These are phyloP conservation scores for Colletotrichum orchidophilum DNA, from an alignment of 2,329 filamentous ascomycete genomes.

Conservation along the genomic window DNA sequence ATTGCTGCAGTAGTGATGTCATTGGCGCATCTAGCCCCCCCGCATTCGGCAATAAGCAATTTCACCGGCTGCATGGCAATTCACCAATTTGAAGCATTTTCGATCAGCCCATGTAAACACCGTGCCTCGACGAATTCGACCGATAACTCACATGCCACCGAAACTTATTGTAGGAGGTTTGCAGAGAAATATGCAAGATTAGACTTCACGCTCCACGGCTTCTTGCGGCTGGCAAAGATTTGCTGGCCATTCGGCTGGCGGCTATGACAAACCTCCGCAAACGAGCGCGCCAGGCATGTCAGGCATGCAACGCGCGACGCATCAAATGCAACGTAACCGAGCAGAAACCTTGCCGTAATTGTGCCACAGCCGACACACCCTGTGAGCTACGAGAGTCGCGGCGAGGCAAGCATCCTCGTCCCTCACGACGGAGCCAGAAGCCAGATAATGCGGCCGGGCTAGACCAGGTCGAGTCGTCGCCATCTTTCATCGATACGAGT, in stretches of 20 bases:
- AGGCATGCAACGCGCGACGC: constrained; percentile 45
- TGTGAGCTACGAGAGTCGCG: constrained; percentile 47
- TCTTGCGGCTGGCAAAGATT: not conserved
- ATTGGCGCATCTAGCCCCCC: not conserved
- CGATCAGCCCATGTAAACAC: too few relatives aligned
- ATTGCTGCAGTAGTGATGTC: not conserved
- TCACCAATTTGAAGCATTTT: not conserved
- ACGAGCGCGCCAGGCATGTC: constrained; percentile 47
- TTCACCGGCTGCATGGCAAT: not conserved
- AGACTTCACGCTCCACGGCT: not conserved
- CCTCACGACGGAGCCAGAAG: constrained; percentile 16
- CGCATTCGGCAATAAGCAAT: not conserved
- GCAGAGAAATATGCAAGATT: not conserved
- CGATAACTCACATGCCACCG: not conserved
- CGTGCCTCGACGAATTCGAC: not conserved
- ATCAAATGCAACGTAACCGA: constrained; percentile 49
- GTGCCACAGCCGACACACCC: constrained; percentile 36
- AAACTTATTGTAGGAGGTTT: not conserved
- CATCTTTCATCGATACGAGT: not conserved
- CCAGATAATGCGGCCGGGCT: not conserved
- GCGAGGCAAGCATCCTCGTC: constrained; percentile 42
- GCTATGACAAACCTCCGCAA: constrained; percentile 34
- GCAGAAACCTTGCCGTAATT: constrained; percentile 45
- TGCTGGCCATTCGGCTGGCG: not conserved
- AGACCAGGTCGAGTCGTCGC: not conserved